Evolutionary conservation across 169 alveolate genomes (phyloP).

Genomic region (Babesia caballi): DNA sequence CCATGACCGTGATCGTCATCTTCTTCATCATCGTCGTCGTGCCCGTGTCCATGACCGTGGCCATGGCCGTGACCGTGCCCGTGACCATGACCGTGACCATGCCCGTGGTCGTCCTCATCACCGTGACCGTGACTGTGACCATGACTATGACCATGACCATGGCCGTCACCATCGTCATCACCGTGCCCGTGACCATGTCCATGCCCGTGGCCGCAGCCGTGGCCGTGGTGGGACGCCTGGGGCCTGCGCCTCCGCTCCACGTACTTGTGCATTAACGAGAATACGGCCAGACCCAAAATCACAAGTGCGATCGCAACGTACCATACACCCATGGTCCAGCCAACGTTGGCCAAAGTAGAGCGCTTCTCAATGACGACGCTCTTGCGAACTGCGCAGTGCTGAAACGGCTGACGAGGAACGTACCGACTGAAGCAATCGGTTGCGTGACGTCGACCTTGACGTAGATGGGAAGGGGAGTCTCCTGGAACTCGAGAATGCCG

Average conservation of each 20-base stretch:
- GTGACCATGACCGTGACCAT: not conserved
- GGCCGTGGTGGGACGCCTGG: not conserved
- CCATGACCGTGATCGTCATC: constrained; percentile 8
- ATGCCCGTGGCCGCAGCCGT: not conserved
- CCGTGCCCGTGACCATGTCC: not conserved
- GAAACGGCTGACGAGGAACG: not conserved
- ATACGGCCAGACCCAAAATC: not conserved
- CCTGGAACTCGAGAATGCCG: constrained; percentile 59
- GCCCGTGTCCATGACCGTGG: not conserved
- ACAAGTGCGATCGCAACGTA: constrained; percentile 15
- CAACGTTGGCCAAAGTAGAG: not conserved
- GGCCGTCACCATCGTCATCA: not conserved
- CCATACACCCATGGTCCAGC: constrained; percentile 21
- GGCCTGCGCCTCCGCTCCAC: not conserved
- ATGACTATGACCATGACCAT: not conserved
- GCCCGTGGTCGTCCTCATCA: not conserved
- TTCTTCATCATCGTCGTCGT: not conserved
- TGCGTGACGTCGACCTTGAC: constrained; percentile 41
- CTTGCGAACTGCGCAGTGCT: constrained; percentile 1
- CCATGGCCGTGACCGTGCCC: not conserved
- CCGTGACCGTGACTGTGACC: not conserved
- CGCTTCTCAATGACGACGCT: constrained; percentile 23
- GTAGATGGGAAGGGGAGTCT: constrained; percentile 57
- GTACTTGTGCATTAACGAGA: not conserved
- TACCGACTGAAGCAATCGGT: constrained; percentile 5